Conservation (phyloP, 345 rosid species). For the Brassica juncea region DNA sequence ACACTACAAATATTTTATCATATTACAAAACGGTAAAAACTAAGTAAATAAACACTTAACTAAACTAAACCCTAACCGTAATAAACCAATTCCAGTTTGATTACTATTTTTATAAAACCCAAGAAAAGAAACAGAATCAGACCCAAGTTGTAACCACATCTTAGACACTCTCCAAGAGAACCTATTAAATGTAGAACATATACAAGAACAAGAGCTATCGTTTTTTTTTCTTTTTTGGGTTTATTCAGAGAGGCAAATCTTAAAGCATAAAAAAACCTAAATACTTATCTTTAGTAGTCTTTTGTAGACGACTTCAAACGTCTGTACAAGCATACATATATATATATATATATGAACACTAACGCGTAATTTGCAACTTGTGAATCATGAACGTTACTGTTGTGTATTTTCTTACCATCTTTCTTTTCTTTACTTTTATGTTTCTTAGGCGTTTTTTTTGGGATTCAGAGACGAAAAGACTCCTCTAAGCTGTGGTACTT, state of each 20-base stretch:
- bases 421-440: not conserved
- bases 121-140: conserved; percentile 6
- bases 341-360: conserved; percentile 30
- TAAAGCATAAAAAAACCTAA: conserved; percentile 28
- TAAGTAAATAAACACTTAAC: not conserved
- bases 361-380: conserved; percentile 16
- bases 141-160: conserved; percentile 9
- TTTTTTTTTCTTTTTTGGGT: not conserved
- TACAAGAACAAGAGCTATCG: conserved; percentile 7
- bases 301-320: conserved; percentile 35
- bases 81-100: conserved; percentile 18
- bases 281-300: conserved; percentile 14
- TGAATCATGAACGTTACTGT: conserved; percentile 27
- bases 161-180: not conserved
- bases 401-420: conserved; percentile 26
- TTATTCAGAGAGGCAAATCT: conserved; percentile 27
- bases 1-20: not conserved
- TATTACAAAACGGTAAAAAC: conserved; percentile 2
- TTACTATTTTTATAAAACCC: not conserved
- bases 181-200: conserved; percentile 9
- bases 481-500: conserved; percentile 2
- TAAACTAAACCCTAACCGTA: conserved; percentile 1
- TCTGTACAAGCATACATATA: conserved; percentile 36
- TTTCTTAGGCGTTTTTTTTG: conserved; percentile 3
- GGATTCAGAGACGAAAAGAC: not conserved